A percentile compares a stretch with the other conserved stretches of the same genome.
Conservation (phyloP, 108 stramenopile genomes). For the Skeletonema menzelii region DNA sequence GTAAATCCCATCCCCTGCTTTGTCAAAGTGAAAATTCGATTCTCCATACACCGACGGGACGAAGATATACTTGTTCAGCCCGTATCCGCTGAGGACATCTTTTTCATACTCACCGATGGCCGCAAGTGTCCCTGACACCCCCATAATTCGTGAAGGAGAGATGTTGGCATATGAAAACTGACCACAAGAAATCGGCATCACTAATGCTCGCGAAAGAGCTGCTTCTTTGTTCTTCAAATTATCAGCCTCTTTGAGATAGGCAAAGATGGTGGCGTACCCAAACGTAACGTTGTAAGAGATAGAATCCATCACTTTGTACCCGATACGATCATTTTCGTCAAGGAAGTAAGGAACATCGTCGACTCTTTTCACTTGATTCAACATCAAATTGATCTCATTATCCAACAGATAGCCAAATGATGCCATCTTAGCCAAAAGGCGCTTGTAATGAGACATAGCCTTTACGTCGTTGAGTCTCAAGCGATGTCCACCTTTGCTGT, state of each 20-base stretch:
- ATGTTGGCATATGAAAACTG: conserved; percentile 76
- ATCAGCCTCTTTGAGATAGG: conserved; percentile 58
- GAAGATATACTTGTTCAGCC: conserved; percentile 47
- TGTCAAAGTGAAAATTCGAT: conserved; percentile 61
- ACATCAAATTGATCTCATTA: conserved; percentile 60
- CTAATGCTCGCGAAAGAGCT: conserved; percentile 35
- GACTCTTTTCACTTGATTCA: conserved; percentile 53
- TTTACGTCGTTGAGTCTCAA: conserved; percentile 47
- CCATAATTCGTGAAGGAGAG: conserved; percentile 54
- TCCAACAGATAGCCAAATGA: conserved; percentile 50
- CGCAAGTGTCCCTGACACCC: conserved; percentile 63
- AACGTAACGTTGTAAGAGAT: conserved; percentile 55
- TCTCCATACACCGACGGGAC: conserved; percentile 66
- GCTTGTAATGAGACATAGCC: conserved; percentile 38
- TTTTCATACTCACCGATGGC: conserved; percentile 49
- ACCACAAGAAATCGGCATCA: conserved; percentile 63
- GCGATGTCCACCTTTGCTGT: conserved; percentile 26
- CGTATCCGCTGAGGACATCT: conserved; percentile 49
- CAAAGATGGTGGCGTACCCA: conserved; percentile 63
- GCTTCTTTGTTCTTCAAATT: conserved; percentile 38
- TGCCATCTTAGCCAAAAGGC: conserved; percentile 40
- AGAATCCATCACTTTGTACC: conserved; percentile 68
- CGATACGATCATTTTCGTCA: conserved; percentile 50
- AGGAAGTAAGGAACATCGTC: conserved; percentile 58
- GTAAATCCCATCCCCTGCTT: conserved; percentile 55